Evolutionary conservation across 163 green algal genomes (phyloP), one percentile per base, ranked within the genome.

Genomic region (Prototheca stagnorum): DNA sequence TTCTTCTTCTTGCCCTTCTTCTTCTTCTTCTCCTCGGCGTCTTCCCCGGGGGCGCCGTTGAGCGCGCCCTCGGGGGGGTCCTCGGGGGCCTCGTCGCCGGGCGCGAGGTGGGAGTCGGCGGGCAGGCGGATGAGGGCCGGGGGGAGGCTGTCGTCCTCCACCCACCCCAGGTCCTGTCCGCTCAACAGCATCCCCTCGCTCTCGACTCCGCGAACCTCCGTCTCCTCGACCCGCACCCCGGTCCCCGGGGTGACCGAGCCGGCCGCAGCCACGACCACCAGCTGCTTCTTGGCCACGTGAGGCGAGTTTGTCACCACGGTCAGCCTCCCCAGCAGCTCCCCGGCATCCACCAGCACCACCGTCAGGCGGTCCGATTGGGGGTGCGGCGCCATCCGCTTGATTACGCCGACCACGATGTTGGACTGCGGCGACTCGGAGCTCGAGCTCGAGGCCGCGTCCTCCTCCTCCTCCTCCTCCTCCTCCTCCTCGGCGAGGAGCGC

Each of bases 181-280:
- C 64, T 79, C 64, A 80, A 91, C 21, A 93, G 68, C 78, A 92
- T 92, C 43, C 83, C 83, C 35, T 62, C 64, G 51, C 59, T 79
- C 26, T 84, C 67, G n/a, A 89, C 70, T 0, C 83, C 83, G 21
- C 79, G 71, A 43, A 93, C 34, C 28, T 44, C 56, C 7, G 61
- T 62, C 36, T 56, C 49, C 35, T 68, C 61, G n/a, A 88, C 65
- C 11, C 53, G 43, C 2, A 79, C 56, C 25, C 69, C 67, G 35
- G 56, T 79, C 35, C 64, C 66, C 6, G 75, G 72, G 1, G 73
- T 82, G 14, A 47, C 75, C 49, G 49, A 52, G 20, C 80, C 80
- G 20, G 74, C 61, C 2, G 56, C 52, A 69, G 80, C 80, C 47
- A 85, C 59, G 16, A 83, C 70, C 2, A 84, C 72, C 53, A 74